phyloP scores from a whole-genome alignment of 495 filamentous ascomycete genomes.

The Neurospora sp. region DNA sequence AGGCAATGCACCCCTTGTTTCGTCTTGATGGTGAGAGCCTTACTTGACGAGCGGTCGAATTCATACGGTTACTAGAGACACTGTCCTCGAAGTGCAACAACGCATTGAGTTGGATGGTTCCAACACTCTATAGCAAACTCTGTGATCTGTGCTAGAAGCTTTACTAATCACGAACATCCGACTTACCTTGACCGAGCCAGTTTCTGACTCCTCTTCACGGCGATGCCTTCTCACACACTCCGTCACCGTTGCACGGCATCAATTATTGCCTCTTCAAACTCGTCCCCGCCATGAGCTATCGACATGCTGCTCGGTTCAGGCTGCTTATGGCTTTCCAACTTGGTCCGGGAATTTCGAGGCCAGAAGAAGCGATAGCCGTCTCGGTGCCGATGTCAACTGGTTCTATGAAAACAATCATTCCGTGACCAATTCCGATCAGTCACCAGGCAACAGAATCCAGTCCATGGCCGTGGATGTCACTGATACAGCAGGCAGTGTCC shows the following conservation, averaged over 20 bases:
- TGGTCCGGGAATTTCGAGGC: background rate
- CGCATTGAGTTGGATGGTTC: background rate
- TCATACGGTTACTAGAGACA: background rate
- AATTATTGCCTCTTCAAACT: background rate
- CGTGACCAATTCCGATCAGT: background rate
- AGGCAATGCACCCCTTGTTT: constrained; percentile 7
- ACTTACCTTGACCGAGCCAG: background rate
- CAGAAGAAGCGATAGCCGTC: background rate
- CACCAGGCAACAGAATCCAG: background rate
- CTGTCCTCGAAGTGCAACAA: background rate
- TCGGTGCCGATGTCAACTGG: background rate
- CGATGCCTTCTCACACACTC: background rate
- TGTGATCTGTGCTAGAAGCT: background rate
- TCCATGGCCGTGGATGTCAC: background rate
- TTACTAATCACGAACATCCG: background rate
- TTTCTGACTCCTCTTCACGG: background rate
- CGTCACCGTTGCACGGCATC: background rate
- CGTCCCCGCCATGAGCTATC: background rate
- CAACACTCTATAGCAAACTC: background rate
- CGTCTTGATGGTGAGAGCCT: background rate
- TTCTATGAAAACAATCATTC: background rate
- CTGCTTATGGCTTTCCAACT: background rate
- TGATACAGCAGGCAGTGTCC: background rate
- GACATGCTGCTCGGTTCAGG: background rate
- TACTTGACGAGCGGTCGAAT: background rate